Base-by-base conservation (phyloP, 2,329 filamentous ascomycete genomes). In the Aspergillus uvarum region DNA sequence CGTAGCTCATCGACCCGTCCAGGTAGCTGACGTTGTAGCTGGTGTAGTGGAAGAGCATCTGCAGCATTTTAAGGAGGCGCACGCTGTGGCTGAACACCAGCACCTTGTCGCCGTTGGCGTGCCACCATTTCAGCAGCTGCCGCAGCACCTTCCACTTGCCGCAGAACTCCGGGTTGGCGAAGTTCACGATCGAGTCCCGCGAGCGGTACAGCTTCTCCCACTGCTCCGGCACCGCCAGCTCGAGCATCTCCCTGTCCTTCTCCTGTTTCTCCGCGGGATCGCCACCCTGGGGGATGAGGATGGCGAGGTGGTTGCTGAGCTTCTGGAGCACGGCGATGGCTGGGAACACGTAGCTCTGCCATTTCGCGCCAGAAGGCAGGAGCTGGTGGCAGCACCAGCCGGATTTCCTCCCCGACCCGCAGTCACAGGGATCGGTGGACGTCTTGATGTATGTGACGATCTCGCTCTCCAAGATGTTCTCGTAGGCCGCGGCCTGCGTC, bases 121-220 rank as follows among this genome's bases (percentile, higher is more conserved):
- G 86, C 95, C 95, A 99, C 74, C 95, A 94, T 58, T 87, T 88
- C 6, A 99, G 83, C 4, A 99, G 80, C 68, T 91, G 93, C 73
- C 88, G 91, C 31, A 99, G 76, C 1, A 99, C 87, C 71, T 91
- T 92, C 95, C 95, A 99, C 76, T 99, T 99, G 3, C 95, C 95
- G 70, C 95, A 99, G 65, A 93, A 97, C 59, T 96, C 90, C 0
- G 91, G 89, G 67, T 96, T 92, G 1, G 92, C 89, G 54, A 92
- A 88, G 67, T 89, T 90, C 54, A 90, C 77, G 60, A 98, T 89
- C 8, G 87, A 91, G 67, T 96, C 91, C 48, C 91, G 85, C 21
- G 89, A 85, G 11, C 81, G 80, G 70, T 92, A 95, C 0, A 96
- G 80, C 21, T 87, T 79, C 68, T 87, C 81, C 91, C 92, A 97